phyloP scores from a whole-genome alignment of 2,329 filamentous ascomycete species.

The Paraphoma chrysanthemicola region DNA sequence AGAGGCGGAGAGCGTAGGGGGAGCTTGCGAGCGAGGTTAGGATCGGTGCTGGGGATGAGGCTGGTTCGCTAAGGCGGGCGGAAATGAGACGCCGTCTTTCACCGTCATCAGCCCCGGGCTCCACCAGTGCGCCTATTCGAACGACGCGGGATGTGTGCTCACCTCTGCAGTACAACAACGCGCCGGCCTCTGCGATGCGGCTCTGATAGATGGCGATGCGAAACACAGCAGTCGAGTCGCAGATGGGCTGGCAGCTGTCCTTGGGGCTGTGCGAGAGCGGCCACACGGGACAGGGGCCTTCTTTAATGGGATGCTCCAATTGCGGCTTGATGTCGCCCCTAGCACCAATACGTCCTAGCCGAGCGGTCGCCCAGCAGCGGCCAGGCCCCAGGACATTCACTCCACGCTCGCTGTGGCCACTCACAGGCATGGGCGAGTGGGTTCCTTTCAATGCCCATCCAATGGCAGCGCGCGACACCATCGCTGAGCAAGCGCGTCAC shows the following conservation, averaged over 20 bases:
- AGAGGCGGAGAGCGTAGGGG: conserved; percentile 29
- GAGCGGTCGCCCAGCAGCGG: conserved; percentile 21
- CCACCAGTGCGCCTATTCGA: conserved; percentile 19
- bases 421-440: conserved; percentile 20
- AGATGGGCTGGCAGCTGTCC: conserved; percentile 7
- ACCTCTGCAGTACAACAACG: conserved; percentile 5
- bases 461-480: conserved; percentile 9
- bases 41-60: conserved; percentile 42
- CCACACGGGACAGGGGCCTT: conserved; percentile 31
- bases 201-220: conserved; percentile 10
- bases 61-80: conserved; percentile 45
- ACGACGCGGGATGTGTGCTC: conserved; percentile 10
- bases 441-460: conserved; percentile 12
- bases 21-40: conserved; percentile 28
- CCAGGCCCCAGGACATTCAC: conserved; percentile 29
- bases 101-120: conserved; percentile 28
- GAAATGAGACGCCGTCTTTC: conserved; percentile 45
- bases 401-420: conserved; percentile 13
- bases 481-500: conserved; percentile 12
- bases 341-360: conserved; percentile 31
- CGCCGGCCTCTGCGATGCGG: conserved; percentile 17
- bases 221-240: conserved; percentile 10
- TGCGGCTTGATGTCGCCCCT: conserved; percentile 27
- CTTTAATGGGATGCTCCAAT: conserved; percentile 25
- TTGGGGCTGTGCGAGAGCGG: conserved; percentile 26